Evolutionary conservation across 495 filamentous ascomycete species (phyloP).

Genomic region (Penicillium turbatum): DNA sequence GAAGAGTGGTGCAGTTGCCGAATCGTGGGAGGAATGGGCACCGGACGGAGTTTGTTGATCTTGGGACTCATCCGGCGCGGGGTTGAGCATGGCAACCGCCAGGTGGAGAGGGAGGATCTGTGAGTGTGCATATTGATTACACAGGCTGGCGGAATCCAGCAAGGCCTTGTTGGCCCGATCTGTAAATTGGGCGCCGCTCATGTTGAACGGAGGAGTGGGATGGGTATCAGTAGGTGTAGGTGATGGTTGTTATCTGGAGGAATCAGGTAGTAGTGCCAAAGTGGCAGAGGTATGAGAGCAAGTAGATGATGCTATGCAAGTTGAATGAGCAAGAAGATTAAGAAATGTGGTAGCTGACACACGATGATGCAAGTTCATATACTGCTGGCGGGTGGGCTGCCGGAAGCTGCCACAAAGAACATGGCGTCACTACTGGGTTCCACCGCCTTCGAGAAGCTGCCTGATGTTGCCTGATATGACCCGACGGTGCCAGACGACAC

Average conservation of each 20-base stretch:
- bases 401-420: slow-evolving; percentile 17
- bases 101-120: slow-evolving; percentile 87
- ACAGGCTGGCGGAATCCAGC: slow-evolving; percentile 75
- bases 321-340: slow-evolving; percentile 4
- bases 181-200: slow-evolving; percentile 67
- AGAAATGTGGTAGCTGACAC: not conserved
- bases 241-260: not conserved
- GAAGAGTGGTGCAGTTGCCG: slow-evolving; percentile 66
- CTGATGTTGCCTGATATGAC: slow-evolving; percentile 1
- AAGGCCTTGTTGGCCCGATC: slow-evolving; percentile 86
- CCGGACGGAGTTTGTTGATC: slow-evolving; percentile 57
- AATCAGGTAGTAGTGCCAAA: not conserved
- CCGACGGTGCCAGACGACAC: not conserved
- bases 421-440: slow-evolving; percentile 37
- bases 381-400: slow-evolving; percentile 19
- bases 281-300: not conserved
- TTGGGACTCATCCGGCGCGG: slow-evolving; percentile 69
- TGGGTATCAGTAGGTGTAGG: slow-evolving; percentile 5
- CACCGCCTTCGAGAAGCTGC: slow-evolving; percentile 44
- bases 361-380: slow-evolving; percentile 23
- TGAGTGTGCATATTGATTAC: slow-evolving; percentile 82
- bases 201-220: slow-evolving; percentile 24
- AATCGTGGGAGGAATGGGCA: slow-evolving; percentile 54
- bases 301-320: not conserved
- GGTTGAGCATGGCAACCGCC: slow-evolving; percentile 82